Conservation (phyloP, 345 rosid species). For the Eutrema japonicum region DNA sequence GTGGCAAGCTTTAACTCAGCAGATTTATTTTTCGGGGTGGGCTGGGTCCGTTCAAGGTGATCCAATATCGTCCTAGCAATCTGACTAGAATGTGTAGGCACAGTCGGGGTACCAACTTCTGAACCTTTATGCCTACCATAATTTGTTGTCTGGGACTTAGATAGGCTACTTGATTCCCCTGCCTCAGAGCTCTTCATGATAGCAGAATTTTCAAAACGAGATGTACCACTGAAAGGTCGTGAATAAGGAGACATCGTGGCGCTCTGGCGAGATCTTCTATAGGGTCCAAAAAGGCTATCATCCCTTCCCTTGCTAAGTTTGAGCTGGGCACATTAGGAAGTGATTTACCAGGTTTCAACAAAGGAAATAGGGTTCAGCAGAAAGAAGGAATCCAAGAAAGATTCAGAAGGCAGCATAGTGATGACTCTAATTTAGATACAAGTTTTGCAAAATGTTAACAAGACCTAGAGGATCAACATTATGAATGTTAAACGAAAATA, state of each 20-base stretch:
- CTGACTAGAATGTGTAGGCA: conserved; percentile 81
- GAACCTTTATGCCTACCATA: conserved; percentile 46
- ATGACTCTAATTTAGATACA: conserved; percentile 26
- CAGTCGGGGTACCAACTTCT: conserved; percentile 55
- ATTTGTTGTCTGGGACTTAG: conserved; percentile 44
- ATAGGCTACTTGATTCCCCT: conserved; percentile 49
- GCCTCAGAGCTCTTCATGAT: conserved; percentile 51
- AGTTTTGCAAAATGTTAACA: conserved; percentile 32
- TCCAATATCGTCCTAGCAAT: conserved; percentile 78
- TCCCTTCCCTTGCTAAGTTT: conserved; percentile 48
- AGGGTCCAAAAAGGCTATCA: conserved; percentile 76
- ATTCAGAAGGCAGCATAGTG: conserved; percentile 17
- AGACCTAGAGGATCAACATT: neutral
- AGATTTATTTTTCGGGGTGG: conserved; percentile 69
- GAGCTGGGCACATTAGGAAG: conserved; percentile 43
- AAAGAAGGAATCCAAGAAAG: conserved; percentile 6
- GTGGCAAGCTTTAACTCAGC: conserved; percentile 75
- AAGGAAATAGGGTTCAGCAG: conserved; percentile 12
- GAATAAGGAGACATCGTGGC: conserved; percentile 49
- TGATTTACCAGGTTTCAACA: conserved; percentile 22
- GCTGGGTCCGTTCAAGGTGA: conserved; percentile 67
- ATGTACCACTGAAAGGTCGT: conserved; percentile 44
- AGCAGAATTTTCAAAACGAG: conserved; percentile 49
- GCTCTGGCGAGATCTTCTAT: conserved; percentile 56
- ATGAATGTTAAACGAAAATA: conserved; percentile 13